A percentile compares a stretch with the other conserved stretches of the same genome.
These are phyloP conservation scores for Fusarium drepaniforme DNA, from an alignment of 2,329 filamentous ascomycete species.

Conservation along the genomic window DNA sequence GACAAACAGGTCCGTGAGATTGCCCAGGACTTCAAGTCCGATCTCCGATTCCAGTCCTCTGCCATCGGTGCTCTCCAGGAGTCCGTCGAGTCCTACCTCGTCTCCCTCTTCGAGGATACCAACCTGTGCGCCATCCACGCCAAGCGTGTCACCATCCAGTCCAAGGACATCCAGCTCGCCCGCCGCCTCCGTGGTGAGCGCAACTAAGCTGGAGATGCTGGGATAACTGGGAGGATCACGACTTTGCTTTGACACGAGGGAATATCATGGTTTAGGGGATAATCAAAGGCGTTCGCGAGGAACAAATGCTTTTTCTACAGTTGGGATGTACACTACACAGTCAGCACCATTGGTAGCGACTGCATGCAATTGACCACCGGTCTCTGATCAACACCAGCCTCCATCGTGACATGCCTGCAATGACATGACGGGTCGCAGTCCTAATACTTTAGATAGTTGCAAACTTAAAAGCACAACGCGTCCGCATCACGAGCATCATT, in stretches of 20 bases:
- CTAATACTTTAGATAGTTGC: background rate
- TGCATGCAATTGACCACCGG: constrained; percentile 42
- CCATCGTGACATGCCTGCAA: constrained; percentile 8
- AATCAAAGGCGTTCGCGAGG: constrained; percentile 60
- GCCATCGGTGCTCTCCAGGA: constrained; percentile 98
- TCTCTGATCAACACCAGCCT: constrained; percentile 29
- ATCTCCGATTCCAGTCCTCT: constrained; percentile 97
- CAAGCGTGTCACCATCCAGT: constrained; percentile 98
- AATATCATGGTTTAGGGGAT: constrained; percentile 56
- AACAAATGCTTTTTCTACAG: constrained; percentile 54
- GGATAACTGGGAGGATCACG: constrained; percentile 53
- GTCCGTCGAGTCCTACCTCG: constrained; percentile 98
- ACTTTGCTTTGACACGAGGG: constrained; percentile 55
- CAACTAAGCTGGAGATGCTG: constrained; percentile 69
- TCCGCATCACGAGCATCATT: background rate
- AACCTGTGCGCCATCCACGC: constrained; percentile 99
- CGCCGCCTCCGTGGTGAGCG: constrained; percentile 95
- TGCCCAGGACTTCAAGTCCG: constrained; percentile 94
- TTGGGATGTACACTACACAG: constrained; percentile 59
- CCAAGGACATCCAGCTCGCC: constrained; percentile 97
- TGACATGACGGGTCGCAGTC: background rate
- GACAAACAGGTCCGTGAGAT: constrained; percentile 86
- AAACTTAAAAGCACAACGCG: background rate
- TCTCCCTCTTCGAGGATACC: constrained; percentile 98
- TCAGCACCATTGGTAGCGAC: constrained; percentile 39